Evolutionary conservation across 768 basidiomycete genomes (phyloP), one percentile per base, ranked within the genome.

Genomic region (Leccinellum luteum): DNA sequence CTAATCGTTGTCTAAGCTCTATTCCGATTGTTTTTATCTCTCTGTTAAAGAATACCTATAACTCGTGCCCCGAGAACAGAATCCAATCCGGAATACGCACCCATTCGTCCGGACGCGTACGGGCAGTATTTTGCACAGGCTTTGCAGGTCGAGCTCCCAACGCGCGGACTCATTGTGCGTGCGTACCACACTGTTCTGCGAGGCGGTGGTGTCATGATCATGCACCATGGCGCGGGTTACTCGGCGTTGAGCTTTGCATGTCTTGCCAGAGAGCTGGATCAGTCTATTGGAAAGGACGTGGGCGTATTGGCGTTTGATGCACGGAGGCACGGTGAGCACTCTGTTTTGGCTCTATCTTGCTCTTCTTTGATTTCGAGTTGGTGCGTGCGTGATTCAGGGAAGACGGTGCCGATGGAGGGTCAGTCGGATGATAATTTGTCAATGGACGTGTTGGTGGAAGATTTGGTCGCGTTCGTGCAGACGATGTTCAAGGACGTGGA

Each of bases 171-270:
- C 5, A 85, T 89, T 49, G 83, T 85, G 63, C 80, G 95, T 30
- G 87, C 85, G 10, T 97, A 98, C 73, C 90, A 95, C 69, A 89
- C 92, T 0, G 82, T 89, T 1, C 85, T 94, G 2, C 60, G 56
- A 19, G 65, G 62, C 0, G 79, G 78, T 17, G 86, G 89, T 0
- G 84, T 96, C 3, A 82, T 98, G 69, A 81, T 98, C 6, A 95
- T 92, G 74, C 94, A 97, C 66, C 96, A 99, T 64, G 97, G 97
- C 1, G 96, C 93, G 0, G 97, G 97, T 14, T 93, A 93, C 68
- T 87, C 89, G 0, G 97, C 85, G 0, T 76, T 98, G 59, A 91
- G 85, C 61, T 99, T 96, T 70, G 94, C 97, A 2, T 87, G 85
- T 65, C 79, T 97, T 56, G 93, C 95, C n/a, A 88, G 87, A 72